These are phyloP conservation scores for Penicillium coffeae DNA, from an alignment of 495 filamentous ascomycete genomes.

Conservation along the genomic window DNA sequence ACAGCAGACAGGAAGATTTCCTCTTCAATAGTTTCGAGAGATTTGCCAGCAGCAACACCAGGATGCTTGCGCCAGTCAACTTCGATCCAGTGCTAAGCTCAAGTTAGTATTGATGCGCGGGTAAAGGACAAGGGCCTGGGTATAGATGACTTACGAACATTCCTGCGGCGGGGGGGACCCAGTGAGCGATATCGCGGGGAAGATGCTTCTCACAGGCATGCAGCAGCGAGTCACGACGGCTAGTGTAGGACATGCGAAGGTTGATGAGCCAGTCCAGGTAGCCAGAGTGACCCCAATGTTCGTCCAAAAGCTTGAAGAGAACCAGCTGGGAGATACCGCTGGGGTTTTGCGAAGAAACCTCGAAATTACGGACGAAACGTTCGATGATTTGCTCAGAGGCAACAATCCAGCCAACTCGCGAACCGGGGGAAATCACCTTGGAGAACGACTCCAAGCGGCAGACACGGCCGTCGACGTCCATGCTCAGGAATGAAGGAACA, in stretches of 20 bases:
- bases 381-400: conserved; percentile 76
- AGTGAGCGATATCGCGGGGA: conserved; percentile 73
- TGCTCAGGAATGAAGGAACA: conserved; percentile 57
- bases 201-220: conserved; percentile 77
- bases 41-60: conserved; percentile 45
- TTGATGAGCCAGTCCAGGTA: conserved; percentile 88
- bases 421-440: conserved; percentile 61
- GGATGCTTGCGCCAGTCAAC: conserved; percentile 76
- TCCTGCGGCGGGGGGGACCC: conserved; percentile 80
- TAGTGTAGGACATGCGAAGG: conserved; percentile 78
- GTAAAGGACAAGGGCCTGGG: background rate
- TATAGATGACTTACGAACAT: conserved; percentile 77
- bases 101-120: conserved; percentile 17
- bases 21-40: conserved; percentile 71
- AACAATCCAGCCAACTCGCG: conserved; percentile 63
- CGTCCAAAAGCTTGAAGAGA: conserved; percentile 85
- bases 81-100: conserved; percentile 71
- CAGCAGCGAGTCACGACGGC: conserved; percentile 71
- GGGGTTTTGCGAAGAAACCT: conserved; percentile 78
- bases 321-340: conserved; percentile 78
- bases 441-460: conserved; percentile 67
- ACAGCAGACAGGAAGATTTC: conserved; percentile 75
- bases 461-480: conserved; percentile 65
- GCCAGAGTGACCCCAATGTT: conserved; percentile 90
- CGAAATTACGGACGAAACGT: conserved; percentile 70